Conservation (phyloP, 129 eudicot species). For the Mikania micrantha region DNA sequence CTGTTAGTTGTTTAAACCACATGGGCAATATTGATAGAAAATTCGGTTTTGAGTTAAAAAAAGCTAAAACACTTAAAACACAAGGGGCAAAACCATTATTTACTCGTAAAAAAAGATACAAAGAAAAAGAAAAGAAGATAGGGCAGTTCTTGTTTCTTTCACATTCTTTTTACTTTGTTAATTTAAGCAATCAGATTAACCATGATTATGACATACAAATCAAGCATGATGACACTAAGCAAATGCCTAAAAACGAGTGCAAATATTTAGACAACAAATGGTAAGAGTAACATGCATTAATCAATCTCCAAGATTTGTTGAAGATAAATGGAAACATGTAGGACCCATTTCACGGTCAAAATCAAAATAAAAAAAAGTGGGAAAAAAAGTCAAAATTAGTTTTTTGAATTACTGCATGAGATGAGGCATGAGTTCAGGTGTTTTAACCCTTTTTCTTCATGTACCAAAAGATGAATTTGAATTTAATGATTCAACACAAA, state of each 20-base stretch:
- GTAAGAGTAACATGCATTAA: slow-evolving; percentile 32
- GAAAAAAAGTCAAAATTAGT: slow-evolving; percentile 14
- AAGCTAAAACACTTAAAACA: too few species aligned
- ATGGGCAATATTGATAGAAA: too few species aligned
- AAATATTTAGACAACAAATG: slow-evolving; percentile 25
- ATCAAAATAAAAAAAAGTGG: slow-evolving; percentile 17
- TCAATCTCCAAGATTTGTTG: slow-evolving; percentile 21
- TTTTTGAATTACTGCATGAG: slow-evolving; percentile 11
- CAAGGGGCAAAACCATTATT: too few species aligned
- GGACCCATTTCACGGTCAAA: slow-evolving; percentile 21
- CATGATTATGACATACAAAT: slow-evolving; percentile 29
- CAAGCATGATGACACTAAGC: slow-evolving; percentile 32
- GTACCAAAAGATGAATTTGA: slow-evolving; percentile 12
- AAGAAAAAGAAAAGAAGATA: too few species aligned
- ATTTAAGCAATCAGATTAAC: background rate
- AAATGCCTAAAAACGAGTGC: slow-evolving; percentile 39
- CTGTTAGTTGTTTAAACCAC: too few species aligned
- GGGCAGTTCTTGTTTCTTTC: slow-evolving; percentile 19
- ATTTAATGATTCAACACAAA: slow-evolving; percentile 21
- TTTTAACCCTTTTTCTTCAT: slow-evolving; percentile 22
- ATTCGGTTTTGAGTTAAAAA: too few species aligned
- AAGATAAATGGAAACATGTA: background rate
- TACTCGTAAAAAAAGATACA: too few species aligned
- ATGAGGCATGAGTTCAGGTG: background rate
- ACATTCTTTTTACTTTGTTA: slow-evolving; percentile 6